A percentile compares a stretch with the other conserved stretches of the same genome.
Evolutionary conservation across 2,329 filamentous ascomycete genomes (phyloP).

Genomic region (Aspergillus uvarum): DNA sequence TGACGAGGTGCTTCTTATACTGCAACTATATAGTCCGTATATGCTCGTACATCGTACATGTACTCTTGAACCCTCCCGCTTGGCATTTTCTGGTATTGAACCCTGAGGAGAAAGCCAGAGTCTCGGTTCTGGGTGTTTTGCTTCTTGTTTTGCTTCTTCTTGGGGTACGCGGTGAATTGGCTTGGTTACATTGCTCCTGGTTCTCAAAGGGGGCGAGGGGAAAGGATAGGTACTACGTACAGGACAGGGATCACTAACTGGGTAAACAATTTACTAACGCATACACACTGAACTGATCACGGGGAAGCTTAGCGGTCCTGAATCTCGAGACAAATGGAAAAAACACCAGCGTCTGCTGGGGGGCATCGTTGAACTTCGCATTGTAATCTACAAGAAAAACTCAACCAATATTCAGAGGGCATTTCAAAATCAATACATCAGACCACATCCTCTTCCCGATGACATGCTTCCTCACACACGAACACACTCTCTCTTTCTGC

Average conservation of each 20-base stretch:
- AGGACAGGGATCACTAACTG: too few relatives aligned
- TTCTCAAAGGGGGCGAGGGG: too few relatives aligned
- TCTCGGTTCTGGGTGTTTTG: too few relatives aligned
- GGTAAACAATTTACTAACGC: too few relatives aligned
- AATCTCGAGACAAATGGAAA: neutral
- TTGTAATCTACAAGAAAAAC: slow-evolving; percentile 3
- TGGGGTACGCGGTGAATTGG: too few relatives aligned
- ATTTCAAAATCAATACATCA: neutral
- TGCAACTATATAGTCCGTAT: neutral
- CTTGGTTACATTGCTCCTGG: too few relatives aligned
- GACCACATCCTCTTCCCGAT: neutral
- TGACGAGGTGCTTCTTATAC: neutral
- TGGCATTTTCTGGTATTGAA: too few relatives aligned
- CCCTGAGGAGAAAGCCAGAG: too few relatives aligned
- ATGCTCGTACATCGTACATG: neutral
- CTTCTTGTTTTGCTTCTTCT: too few relatives aligned
- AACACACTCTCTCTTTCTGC: neutral
- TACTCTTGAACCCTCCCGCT: neutral
- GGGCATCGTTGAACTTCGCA: slow-evolving; percentile 4
- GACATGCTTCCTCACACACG: neutral
- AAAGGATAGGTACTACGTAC: too few relatives aligned
- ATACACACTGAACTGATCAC: too few relatives aligned
- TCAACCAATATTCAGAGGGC: neutral
- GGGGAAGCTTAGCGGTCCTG: too few relatives aligned
- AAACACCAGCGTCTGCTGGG: neutral